Evolutionary conservation across 208 protist species (phyloP).

Genomic region (Crithidia acanthocephali): DNA sequence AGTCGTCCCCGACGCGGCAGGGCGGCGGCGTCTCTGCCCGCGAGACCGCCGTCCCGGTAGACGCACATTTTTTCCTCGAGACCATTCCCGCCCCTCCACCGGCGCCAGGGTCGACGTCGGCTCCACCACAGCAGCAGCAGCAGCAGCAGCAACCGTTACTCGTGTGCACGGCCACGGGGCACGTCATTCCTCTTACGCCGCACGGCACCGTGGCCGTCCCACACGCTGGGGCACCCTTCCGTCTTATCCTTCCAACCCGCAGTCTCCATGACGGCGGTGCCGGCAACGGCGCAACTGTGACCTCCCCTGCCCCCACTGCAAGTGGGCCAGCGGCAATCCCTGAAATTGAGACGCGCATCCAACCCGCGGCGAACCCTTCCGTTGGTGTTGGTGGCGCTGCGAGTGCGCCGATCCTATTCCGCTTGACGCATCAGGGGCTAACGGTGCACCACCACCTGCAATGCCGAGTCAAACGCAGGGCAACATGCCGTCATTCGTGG

Average conservation of each 20-base stretch:
- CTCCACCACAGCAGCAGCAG: constrained; percentile 2
- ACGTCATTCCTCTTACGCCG: constrained; percentile 46
- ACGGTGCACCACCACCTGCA: too few species aligned
- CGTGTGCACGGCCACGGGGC: constrained; percentile 56
- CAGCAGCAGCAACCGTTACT: constrained; percentile 40
- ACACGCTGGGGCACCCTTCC: constrained; percentile 56
- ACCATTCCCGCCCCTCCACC: constrained; percentile 22
- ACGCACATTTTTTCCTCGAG: constrained; percentile 53
- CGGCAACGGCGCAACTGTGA: not conserved
- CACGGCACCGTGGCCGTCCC: constrained; percentile 47
- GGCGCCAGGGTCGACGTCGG: too few species aligned
- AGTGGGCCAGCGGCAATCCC: constrained; percentile 23
- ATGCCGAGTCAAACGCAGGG: too few species aligned
- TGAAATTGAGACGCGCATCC: constrained; percentile 61
- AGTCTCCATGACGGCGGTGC: not conserved
- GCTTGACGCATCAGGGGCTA: not conserved
- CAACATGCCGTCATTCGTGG: constrained; percentile 50
- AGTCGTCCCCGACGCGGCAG: not conserved
- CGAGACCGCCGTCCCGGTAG: not conserved
- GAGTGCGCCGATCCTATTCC: too few species aligned
- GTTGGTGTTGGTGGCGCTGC: too few species aligned
- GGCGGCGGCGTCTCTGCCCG: not conserved
- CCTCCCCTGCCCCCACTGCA: not conserved
- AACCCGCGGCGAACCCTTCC: too few species aligned
- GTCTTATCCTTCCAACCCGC: constrained; percentile 51